phyloP scores from a whole-genome alignment of 75 land plant genomes.

The Cunninghamia lanceolata region DNA sequence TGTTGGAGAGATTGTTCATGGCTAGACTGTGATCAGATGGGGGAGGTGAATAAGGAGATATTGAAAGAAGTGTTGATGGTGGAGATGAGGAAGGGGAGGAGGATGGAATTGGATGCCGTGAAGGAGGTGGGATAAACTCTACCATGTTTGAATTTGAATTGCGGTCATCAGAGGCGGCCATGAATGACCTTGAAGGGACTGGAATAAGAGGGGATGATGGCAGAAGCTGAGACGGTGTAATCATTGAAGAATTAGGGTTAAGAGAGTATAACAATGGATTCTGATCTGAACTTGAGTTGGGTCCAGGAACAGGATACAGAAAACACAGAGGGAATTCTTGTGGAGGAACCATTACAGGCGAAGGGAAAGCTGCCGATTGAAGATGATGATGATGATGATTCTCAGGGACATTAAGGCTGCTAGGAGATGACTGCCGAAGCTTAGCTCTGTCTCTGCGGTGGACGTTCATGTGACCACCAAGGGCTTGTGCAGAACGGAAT shows the following conservation, averaged over 20 bases:
- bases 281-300: neutral
- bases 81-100: neutral
- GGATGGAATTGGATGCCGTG: neutral
- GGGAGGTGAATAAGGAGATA: conserved; percentile 14
- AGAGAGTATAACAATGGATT: neutral
- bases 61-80: conserved; percentile 29
- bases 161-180: neutral
- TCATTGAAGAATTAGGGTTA: neutral
- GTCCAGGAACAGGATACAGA: conserved; percentile 25
- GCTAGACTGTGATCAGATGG: neutral
- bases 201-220: neutral
- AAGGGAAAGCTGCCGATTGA: conserved; percentile 8
- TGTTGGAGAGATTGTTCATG: neutral
- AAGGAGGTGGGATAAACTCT: conserved; percentile 6
- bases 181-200: neutral
- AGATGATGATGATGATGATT: neutral
- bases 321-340: conserved; percentile 27
- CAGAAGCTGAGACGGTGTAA: neutral
- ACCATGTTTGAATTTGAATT: neutral
- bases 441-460: conserved; percentile 69
- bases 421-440: conserved; percentile 28
- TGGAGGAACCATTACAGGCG: conserved; percentile 19
- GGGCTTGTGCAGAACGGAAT: conserved; percentile 69
- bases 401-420: neutral
- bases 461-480: conserved; percentile 77